Percentiles rank a stretch among this genome's conserved stretches.
Evolutionary conservation across 2,329 filamentous ascomycete genomes (phyloP).

Genomic region (Pochonia chlamydosporia): DNA sequence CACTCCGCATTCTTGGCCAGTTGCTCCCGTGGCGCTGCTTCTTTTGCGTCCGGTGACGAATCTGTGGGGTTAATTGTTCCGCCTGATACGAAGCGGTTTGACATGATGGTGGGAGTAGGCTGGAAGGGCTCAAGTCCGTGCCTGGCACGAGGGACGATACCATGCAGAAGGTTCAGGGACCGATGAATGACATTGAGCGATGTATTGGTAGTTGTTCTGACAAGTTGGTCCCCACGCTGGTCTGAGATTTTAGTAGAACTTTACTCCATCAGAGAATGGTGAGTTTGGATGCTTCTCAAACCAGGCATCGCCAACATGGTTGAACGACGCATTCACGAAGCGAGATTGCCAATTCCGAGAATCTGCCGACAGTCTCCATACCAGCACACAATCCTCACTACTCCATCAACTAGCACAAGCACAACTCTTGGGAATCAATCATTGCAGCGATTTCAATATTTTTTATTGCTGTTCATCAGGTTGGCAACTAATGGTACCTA

Average conservation of each 20-base stretch:
- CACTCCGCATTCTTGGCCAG: slow-evolving; percentile 41
- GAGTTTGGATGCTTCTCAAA: too few relatives aligned
- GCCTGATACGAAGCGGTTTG: slow-evolving; percentile 50
- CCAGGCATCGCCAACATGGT: too few relatives aligned
- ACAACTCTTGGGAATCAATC: neutral
- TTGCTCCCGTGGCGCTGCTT: neutral
- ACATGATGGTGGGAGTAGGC: slow-evolving; percentile 30
- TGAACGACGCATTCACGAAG: too few relatives aligned
- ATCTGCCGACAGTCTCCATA: slow-evolving; percentile 3
- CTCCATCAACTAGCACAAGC: neutral
- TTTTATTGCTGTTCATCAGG: neutral
- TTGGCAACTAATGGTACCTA: neutral
- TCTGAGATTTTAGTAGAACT: too few relatives aligned
- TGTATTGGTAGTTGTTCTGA: too few relatives aligned
- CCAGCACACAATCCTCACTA: neutral
- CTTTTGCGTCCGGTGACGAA: slow-evolving; percentile 16
- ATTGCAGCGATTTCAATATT: neutral
- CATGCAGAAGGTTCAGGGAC: too few relatives aligned
- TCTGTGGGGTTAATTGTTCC: slow-evolving; percentile 38
- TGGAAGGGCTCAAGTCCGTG: too few relatives aligned
- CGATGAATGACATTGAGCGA: too few relatives aligned
- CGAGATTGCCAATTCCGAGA: slow-evolving; percentile 6
- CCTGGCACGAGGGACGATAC: neutral
- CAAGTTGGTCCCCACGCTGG: too few relatives aligned
- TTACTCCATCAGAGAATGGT: too few relatives aligned